These are phyloP conservation scores for Pistacia vera DNA, from an alignment of 345 rosid genomes.

Conservation along the genomic window DNA sequence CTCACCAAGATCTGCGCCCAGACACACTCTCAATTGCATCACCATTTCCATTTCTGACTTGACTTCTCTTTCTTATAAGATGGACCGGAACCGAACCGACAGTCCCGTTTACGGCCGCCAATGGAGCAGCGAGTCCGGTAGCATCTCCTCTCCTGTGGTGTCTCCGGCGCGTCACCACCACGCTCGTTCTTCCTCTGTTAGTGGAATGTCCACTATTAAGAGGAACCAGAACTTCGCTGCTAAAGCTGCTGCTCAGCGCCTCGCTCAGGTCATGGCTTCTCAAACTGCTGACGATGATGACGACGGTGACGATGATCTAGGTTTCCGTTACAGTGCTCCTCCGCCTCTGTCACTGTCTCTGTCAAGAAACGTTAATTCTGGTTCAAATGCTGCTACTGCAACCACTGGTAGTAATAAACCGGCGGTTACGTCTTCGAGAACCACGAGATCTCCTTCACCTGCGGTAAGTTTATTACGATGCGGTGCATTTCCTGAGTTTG, in stretches of 20 bases:
- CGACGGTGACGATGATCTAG: slow-evolving; percentile 64
- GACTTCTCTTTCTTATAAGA: slow-evolving; percentile 20
- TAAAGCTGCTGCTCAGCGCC: slow-evolving; percentile 95
- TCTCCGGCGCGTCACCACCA: slow-evolving; percentile 69
- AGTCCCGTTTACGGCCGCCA: slow-evolving; percentile 76
- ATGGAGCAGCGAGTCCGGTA: slow-evolving; percentile 67
- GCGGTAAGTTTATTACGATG: slow-evolving; percentile 47
- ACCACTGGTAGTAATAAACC: slow-evolving; percentile 24
- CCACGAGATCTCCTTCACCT: slow-evolving; percentile 86
- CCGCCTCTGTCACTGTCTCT: slow-evolving; percentile 64
- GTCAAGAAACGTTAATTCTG: slow-evolving; percentile 43
- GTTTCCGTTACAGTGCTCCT: slow-evolving; percentile 84
- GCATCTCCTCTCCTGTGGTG: slow-evolving; percentile 54
- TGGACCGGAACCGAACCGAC: slow-evolving; percentile 79
- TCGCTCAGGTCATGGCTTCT: slow-evolving; percentile 99
- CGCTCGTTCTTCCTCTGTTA: slow-evolving; percentile 65
- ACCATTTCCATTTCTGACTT: slow-evolving; percentile 9
- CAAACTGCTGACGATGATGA: slow-evolving; percentile 86
- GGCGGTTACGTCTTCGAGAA: slow-evolving; percentile 43
- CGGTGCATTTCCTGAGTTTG: slow-evolving; percentile 8
- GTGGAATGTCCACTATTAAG: slow-evolving; percentile 79
- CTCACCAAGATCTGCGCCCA: slow-evolving; percentile 18
- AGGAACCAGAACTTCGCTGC: slow-evolving; percentile 94
- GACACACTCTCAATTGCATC: background rate
- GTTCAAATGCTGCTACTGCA: slow-evolving; percentile 12